Conservation (phyloP, 2,329 filamentous ascomycete genomes). For the Fusarium liriodendri region DNA sequence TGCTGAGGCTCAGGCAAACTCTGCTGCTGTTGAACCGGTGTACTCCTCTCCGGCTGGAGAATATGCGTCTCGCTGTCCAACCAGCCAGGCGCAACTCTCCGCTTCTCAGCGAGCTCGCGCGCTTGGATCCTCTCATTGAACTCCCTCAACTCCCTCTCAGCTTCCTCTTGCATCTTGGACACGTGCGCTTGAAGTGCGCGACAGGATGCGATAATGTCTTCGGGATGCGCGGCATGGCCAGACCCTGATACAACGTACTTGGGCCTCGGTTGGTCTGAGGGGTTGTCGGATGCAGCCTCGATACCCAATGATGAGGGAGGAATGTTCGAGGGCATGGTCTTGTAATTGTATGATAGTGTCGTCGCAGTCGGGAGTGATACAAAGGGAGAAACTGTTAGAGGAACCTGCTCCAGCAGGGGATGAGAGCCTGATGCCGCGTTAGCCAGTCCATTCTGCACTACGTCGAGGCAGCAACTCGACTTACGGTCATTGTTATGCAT, state of each 20-base stretch:
- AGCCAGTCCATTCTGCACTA: constrained; percentile 8
- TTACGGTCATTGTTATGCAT: constrained; percentile 53
- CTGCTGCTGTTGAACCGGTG: constrained; percentile 44
- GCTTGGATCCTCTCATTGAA: constrained; percentile 76
- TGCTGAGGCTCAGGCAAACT: constrained; percentile 14
- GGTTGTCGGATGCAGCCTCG: constrained; percentile 50
- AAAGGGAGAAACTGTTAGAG: constrained; percentile 94
- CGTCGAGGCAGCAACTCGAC: constrained; percentile 12
- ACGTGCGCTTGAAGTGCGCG: constrained; percentile 82
- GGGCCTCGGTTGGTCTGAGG: constrained; percentile 59
- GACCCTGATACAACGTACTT: constrained; percentile 83
- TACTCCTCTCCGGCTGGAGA: constrained; percentile 72
- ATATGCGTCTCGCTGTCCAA: constrained; percentile 78
- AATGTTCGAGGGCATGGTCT: constrained; percentile 85
- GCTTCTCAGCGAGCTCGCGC: constrained; percentile 81
- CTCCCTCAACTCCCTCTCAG: constrained; percentile 72
- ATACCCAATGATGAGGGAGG: constrained; percentile 61
- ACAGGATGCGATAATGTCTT: constrained; percentile 87
- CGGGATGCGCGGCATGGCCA: constrained; percentile 85
- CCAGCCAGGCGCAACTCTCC: constrained; percentile 83
- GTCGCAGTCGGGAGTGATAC: constrained; percentile 89
- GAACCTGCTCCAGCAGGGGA: constrained; percentile 90
- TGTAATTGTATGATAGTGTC: constrained; percentile 96
- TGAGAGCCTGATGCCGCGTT: constrained; percentile 72
- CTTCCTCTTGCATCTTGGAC: constrained; percentile 73